Conservation (phyloP, 208 protist genomes). For the Acanthamoeba royreba region DNA sequence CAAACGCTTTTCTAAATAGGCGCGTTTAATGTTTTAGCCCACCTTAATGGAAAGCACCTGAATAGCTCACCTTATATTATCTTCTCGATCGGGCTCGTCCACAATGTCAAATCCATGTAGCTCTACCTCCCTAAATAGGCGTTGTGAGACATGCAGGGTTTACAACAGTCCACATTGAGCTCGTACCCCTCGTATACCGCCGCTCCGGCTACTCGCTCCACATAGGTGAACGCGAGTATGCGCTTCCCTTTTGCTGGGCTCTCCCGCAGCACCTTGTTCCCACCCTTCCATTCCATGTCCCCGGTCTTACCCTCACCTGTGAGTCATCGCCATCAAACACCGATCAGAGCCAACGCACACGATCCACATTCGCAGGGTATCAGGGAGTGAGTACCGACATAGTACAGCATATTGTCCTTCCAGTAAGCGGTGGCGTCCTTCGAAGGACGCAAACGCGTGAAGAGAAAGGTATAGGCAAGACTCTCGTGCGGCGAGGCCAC, state of each 20-base stretch:
- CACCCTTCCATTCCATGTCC: not conserved
- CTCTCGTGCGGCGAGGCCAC: not conserved
- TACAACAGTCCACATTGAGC: not conserved
- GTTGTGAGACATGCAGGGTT: too few species aligned
- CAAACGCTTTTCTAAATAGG: not conserved
- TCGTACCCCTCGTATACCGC: not conserved
- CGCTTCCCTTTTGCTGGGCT: not conserved
- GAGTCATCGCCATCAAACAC: not conserved
- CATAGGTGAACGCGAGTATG: not conserved
- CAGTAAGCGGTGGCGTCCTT: not conserved
- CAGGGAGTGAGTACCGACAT: not conserved
- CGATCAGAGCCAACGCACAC: too few species aligned
- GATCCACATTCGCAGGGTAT: too few species aligned
- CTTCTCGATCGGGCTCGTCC: not conserved
- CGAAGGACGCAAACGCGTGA: not conserved
- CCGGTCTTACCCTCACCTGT: not conserved
- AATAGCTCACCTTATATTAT: not conserved
- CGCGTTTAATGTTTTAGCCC: too few species aligned
- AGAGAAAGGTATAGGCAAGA: not conserved
- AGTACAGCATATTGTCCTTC: not conserved
- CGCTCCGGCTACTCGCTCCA: not conserved
- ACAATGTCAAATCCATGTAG: not conserved
- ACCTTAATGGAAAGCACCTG: too few species aligned
- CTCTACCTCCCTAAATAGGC: not conserved
- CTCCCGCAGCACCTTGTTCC: not conserved